Base-by-base conservation (phyloP, 2,329 filamentous ascomycete species). In the Parasarocladium wereldwijsianum region DNA sequence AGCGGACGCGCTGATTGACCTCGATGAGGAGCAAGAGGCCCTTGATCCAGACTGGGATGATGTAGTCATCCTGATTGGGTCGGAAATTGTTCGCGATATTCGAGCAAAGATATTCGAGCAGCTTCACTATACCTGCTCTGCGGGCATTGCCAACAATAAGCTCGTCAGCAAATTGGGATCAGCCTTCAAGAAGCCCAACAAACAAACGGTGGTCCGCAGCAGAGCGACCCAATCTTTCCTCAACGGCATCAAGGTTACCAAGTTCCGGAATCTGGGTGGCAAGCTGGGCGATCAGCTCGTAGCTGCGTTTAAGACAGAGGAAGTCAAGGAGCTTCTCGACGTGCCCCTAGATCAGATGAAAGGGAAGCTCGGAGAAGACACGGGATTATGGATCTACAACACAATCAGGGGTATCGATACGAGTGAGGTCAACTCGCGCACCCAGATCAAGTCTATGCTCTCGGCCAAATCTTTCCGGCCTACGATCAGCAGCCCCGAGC, bases 11-110 rank as follows among this genome's bases (percentile, higher is more conserved):
- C 58, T 93, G 32, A 63, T 92, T 11, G 83, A 86, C 46, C 58
- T 93, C 28, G 76, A 90, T 39, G 63, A 72, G 14, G 70, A 85
- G 15, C 69, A 70, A 8, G 86, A 93, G 51, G 68, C 76, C 13
- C 67, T 78, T 40, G 79, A 92, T 44, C 83, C 84, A 1, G 90
- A 98, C 54, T 98, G 90, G 90, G 87, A 98, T 50, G 90, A 98
- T 58, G 67, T 96, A 39, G 80, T 72, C 11, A 80, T 93, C 48
- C 62, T 83, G 17, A 72, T 94, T 44, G 90, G 81, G 0, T 86
- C 85, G 3, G 85, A 94, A 46, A 90, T 96, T 42, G 74, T 94
- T 19, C 71, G 83, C 13, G 65, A 72, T 35, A 67, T 96, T 12
- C 72, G 90, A 29, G 60, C 62, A 14, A 61, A 68, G 29, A 66